Conservation (phyloP, 1,139 yeast genomes). For the Nakaseomyces bracarensis region DNA sequence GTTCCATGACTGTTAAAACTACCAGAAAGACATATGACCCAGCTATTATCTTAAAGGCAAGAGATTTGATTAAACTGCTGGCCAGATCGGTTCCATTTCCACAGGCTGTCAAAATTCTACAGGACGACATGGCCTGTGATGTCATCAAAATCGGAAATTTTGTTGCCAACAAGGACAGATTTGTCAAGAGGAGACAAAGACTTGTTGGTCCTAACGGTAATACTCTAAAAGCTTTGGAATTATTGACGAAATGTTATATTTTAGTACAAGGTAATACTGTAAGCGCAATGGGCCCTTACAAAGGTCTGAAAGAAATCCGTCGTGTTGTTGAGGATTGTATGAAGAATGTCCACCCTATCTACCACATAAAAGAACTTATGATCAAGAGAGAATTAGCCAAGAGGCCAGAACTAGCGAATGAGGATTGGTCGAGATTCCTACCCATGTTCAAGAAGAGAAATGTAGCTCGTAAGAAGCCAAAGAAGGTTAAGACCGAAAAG, state of each 20-base stretch:
- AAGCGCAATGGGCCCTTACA: slow-evolving; percentile 93
- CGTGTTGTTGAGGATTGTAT: slow-evolving; percentile 96
- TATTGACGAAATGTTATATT: slow-evolving; percentile 86
- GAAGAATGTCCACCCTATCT: slow-evolving; percentile 93
- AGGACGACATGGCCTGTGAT: slow-evolving; percentile 92
- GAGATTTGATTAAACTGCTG: slow-evolving; percentile 85
- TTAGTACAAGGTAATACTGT: slow-evolving; percentile 97
- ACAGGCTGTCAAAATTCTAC: slow-evolving; percentile 84
- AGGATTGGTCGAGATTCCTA: slow-evolving; percentile 94
- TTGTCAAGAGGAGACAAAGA: slow-evolving; percentile 91
- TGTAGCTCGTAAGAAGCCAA: slow-evolving; percentile 87
- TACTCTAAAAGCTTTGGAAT: slow-evolving; percentile 88
- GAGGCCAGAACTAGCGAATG: slow-evolving; percentile 89
- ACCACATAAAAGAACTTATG: slow-evolving; percentile 95
- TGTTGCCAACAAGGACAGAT: slow-evolving; percentile 85
- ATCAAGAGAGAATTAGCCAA: slow-evolving; percentile 90
- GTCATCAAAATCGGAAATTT: slow-evolving; percentile 89
- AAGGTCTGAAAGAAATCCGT: slow-evolving; percentile 85
- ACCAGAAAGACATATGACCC: slow-evolving; percentile 95
- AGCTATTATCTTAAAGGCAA: slow-evolving; percentile 83
- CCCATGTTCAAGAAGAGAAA: slow-evolving; percentile 96
- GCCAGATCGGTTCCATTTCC: slow-evolving; percentile 97
- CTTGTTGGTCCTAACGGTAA: slow-evolving; percentile 96
- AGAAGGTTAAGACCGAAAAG: slow-evolving; percentile 58
- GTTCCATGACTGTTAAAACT: slow-evolving; percentile 94